Evolutionary conservation across 345 rosid species (phyloP), one percentile per base, ranked within the genome.

Genomic region (Eucalyptus regnans): DNA sequence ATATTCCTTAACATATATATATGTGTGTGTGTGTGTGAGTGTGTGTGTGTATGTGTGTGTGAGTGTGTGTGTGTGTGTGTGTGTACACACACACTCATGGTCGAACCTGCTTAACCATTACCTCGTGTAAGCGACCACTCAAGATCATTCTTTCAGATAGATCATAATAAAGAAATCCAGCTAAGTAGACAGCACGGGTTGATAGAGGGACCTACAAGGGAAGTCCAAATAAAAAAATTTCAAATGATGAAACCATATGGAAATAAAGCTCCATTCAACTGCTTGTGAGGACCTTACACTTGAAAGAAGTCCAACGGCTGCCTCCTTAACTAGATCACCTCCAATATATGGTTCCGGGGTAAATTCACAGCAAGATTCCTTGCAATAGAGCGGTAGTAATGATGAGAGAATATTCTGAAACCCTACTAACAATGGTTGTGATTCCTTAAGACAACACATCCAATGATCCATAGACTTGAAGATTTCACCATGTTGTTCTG

Each of bases 161-260:
- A 94, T 97, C 98, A 91, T 96, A 94, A 90, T 91, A 94, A 87
- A 98, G 98, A 93, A 91, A 91, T 88, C 97, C 98, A 88, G 96
- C 98, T 88, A 92, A 20, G 83, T 41, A 87, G 43, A 92, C 87
- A 89, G 97, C 94, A 89, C 64, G 88, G 60, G 92, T 92, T 88
- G 93, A 90, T 52, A 76, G 89, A 87, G 98, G 93, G 90, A 88
- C 95, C 99, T 97, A 90, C 79, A 89, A 86, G 83, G 29, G 62
- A 88, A 83, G n/a, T 79, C 54, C 51, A 81, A 83, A 62, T 50
- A 50, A 88, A 15, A 44, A 16, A 13, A 1, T 83, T 81, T 44
- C 14, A 29, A 33, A 88, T 43, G 23, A 50, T 41, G 23, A 46
- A 43, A 12, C 60, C 12, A 83, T 31, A 44, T 16, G 87, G 62